These are phyloP conservation scores for Amniculicola lignicola DNA, from an alignment of 495 filamentous ascomycete species.

Conservation along the genomic window DNA sequence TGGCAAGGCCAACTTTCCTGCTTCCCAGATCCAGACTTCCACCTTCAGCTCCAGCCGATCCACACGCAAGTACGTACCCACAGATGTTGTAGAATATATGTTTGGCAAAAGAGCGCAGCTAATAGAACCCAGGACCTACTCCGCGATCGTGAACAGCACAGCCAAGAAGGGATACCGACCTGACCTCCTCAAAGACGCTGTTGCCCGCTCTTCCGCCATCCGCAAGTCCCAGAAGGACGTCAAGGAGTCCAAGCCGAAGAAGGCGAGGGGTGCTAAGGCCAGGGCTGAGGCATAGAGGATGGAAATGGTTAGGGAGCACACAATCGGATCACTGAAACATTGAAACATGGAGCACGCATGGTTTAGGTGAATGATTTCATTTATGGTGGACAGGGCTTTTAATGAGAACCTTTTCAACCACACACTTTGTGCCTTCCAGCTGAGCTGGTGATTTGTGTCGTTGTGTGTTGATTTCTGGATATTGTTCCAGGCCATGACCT, in stretches of 20 bases:
- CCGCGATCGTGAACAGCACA: conserved; percentile 70
- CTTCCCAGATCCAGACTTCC: conserved; percentile 58
- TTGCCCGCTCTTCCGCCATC: conserved; percentile 85
- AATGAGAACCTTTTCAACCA: too few relatives aligned
- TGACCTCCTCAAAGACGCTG: conserved; percentile 81
- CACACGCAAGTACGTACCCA: conserved; percentile 72
- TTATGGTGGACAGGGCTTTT: too few relatives aligned
- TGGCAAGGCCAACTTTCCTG: conserved; percentile 64
- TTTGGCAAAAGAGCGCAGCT: not conserved
- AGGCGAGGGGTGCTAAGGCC: conserved; percentile 79
- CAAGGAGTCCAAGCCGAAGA: conserved; percentile 66
- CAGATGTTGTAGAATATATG: too few relatives aligned
- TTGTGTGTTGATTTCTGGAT: too few relatives aligned
- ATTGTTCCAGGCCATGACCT: too few relatives aligned
- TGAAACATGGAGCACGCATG: too few relatives aligned
- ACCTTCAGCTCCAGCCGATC: conserved; percentile 66
- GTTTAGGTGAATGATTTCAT: too few relatives aligned
- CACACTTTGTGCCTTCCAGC: too few relatives aligned
- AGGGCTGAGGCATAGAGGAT: conserved; percentile 57
- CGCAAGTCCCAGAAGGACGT: conserved; percentile 70
- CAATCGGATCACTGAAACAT: too few relatives aligned
- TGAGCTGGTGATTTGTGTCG: too few relatives aligned
- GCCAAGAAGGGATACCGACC: conserved; percentile 72
- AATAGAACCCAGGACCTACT: conserved; percentile 68
- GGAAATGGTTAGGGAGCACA: too few relatives aligned